Conservation (phyloP, 2,329 filamentous ascomycete genomes). For the Plectosphaerella cucumerina region DNA sequence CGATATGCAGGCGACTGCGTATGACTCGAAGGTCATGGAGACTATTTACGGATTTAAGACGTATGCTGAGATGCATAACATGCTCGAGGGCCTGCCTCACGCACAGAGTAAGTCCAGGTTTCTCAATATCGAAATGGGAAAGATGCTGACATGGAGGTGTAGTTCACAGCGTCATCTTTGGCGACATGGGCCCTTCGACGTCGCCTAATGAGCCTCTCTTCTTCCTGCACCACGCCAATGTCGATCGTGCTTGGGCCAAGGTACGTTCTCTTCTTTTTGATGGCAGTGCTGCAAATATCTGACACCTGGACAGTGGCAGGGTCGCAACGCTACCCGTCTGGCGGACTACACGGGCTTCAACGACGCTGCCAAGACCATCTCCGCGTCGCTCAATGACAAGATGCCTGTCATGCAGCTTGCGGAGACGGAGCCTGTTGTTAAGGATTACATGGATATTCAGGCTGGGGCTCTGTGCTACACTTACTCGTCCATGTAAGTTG, state of each 20-base stretch:
- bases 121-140: neutral
- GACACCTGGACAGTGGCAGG: conserved; percentile 11
- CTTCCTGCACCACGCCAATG: conserved; percentile 22
- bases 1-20: conserved; percentile 12
- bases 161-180: conserved; percentile 15
- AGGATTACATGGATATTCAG: conserved; percentile 14
- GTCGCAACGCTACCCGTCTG: conserved; percentile 12
- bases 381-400: conserved; percentile 7
- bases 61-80: conserved; percentile 7
- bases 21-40: conserved; percentile 10
- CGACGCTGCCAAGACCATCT: neutral
- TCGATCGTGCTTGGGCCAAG: conserved; percentile 20
- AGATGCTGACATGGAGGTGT: neutral
- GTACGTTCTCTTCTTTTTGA: neutral
- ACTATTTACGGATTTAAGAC: conserved; percentile 12
- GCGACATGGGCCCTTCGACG: conserved; percentile 20
- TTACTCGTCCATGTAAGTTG: conserved; percentile 4
- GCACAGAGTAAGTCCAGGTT: conserved; percentile 9
- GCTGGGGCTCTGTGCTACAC: conserved; percentile 13
- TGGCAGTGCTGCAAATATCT: neutral
- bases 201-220: conserved; percentile 22
- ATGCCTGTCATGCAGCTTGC: conserved; percentile 12
- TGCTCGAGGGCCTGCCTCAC: conserved; percentile 15
- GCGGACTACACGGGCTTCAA: conserved; percentile 13
- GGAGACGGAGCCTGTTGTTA: conserved; percentile 9